Evolutionary conservation across 2,329 filamentous ascomycete species (phyloP).

Genomic region (Hymenoscyphus salicellus): DNA sequence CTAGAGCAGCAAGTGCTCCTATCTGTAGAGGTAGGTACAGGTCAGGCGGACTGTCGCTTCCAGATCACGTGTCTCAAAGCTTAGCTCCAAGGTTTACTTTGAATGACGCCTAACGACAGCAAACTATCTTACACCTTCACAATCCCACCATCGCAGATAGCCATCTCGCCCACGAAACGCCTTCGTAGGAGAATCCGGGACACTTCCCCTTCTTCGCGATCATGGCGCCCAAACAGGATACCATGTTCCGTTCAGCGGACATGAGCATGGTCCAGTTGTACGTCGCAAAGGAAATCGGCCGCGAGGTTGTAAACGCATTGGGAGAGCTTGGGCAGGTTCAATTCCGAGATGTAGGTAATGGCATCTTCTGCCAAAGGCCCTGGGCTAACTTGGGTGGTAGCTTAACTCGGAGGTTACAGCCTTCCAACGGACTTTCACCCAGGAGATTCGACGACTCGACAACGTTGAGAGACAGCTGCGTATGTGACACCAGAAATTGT

Average conservation of each 20-base stretch:
- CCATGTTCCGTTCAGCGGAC: constrained; percentile 98
- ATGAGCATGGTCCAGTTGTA: constrained; percentile 99
- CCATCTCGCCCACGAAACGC: constrained; percentile 9
- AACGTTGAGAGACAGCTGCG: constrained; percentile 97
- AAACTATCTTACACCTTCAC: constrained; percentile 1
- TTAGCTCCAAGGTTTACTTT: not conserved
- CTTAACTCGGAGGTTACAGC: constrained; percentile 89
- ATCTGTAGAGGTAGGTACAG: too few relatives aligned
- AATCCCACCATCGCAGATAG: constrained; percentile 3
- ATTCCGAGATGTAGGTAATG: constrained; percentile 77
- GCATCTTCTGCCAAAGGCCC: not conserved
- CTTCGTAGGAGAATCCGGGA: constrained; percentile 23
- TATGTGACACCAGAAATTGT: constrained; percentile 48
- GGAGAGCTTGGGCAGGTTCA: constrained; percentile 95
- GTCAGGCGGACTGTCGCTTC: too few relatives aligned
- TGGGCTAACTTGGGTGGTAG: constrained; percentile 46
- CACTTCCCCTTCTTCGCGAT: constrained; percentile 22
- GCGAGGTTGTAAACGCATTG: constrained; percentile 93
- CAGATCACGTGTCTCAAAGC: constrained; percentile 2
- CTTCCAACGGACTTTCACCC: constrained; percentile 95
- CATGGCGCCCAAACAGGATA: constrained; percentile 74
- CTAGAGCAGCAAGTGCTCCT: too few relatives aligned
- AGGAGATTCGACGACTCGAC: constrained; percentile 94
- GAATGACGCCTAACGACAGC: constrained; percentile 8
- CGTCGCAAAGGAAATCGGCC: constrained; percentile 96